phyloP scores from a whole-genome alignment of 2,329 filamentous ascomycete species.

The Aspergillus sclerotialis region DNA sequence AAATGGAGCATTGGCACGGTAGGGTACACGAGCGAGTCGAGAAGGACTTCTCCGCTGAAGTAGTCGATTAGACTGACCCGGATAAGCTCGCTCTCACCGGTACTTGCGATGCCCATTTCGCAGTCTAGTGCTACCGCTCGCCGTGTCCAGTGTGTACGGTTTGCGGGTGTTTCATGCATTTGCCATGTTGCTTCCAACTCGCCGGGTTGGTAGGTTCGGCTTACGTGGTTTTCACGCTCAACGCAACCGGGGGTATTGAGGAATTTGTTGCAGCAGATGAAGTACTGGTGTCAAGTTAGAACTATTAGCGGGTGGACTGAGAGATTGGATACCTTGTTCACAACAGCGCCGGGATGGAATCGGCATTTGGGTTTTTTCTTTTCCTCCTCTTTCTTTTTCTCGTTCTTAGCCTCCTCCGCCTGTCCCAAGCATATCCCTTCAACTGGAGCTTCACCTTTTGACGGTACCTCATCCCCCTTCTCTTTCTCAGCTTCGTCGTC shows the following conservation, averaged over 20 bases:
- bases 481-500: background rate
- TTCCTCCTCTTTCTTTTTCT: conserved; percentile 1
- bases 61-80: conserved; percentile 48
- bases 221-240: background rate
- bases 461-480: too few relatives aligned
- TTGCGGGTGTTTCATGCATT: conserved; percentile 1
- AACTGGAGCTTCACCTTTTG: too few relatives aligned
- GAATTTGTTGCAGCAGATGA: conserved; percentile 1
- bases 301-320: background rate
- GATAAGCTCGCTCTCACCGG: conserved; percentile 46
- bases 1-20: conserved; percentile 41
- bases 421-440: too few relatives aligned
- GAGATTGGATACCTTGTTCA: conserved; percentile 3
- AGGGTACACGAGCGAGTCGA: conserved; percentile 48
- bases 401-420: background rate
- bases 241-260: background rate
- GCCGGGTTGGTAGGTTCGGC: background rate
- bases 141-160: background rate
- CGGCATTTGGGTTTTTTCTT: background rate
- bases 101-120: conserved; percentile 44
- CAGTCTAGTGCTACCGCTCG: conserved; percentile 45
- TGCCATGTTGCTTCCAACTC: conserved; percentile 1
- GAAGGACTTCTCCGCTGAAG: conserved; percentile 41
- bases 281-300: too few relatives aligned
- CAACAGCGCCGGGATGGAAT: conserved; percentile 1